Base-by-base conservation (phyloP, 108 stramenopile species). In the Parietichytrium sp. region DNA sequence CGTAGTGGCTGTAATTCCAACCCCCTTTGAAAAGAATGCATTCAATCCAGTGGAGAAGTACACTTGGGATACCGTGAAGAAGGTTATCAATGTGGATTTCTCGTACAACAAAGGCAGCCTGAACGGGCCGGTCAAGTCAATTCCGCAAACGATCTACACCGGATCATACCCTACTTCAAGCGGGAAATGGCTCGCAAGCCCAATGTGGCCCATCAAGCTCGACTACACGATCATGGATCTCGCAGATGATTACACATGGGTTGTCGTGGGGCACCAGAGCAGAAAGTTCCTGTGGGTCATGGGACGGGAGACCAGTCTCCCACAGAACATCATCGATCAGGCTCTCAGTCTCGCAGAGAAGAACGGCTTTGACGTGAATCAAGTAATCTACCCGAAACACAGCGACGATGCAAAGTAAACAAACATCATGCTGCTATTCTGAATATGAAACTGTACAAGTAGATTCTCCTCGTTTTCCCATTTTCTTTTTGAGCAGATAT, bases 141-240 rank as follows among this genome's bases (percentile, higher is more conserved):
- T 72, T 18, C 55, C 55, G 15, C 55, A 72, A 72, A 33, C 33
- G 36, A 2, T 72, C 38, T 72, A 72, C 55, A 72, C 55, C 4
- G 55, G 55, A 18, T 15, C 36, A 0, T 72, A 42, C 42, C 55
- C 55, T 4, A 16, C 33, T 0, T 72, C 55, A 30, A 31, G 36
- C 38, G 55, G 55, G 6, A 8, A 31, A 18, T 72, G 55, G 55
- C 55, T 42, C 8, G 55, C 55, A 12, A 42, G 36, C 18, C 55
- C 55, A 18, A 1, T 72, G 55, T 72, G 55, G 55, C 55, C 55
- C 55, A 72, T 72, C 55, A 72, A 72, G 55, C 55, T 72, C 55
- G 42, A 38, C 29, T 72, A 72, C 38, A 38, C 42, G 20, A 72
- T 72, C 29, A 72, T 72, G 55, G 55, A 33, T 72, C 55, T 72